Conservation (phyloP, 2,329 filamentous ascomycete genomes). For the Epicoccum sorghinum region DNA sequence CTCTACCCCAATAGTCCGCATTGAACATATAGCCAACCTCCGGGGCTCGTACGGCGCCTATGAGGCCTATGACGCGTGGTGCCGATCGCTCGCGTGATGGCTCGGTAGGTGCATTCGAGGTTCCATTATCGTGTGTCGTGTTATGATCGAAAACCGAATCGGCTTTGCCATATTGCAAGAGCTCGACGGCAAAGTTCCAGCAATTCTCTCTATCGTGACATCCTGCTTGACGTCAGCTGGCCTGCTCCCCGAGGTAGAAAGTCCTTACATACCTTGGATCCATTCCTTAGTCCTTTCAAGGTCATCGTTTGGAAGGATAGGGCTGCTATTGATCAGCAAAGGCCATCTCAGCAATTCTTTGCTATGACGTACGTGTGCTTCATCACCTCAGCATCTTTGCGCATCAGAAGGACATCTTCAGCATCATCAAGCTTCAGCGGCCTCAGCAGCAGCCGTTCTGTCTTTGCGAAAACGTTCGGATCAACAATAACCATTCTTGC, state of each 20-base stretch:
- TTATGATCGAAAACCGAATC: not conserved
- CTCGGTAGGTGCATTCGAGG: not conserved
- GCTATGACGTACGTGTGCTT: constrained; percentile 56
- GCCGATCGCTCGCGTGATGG: constrained; percentile 1
- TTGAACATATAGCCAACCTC: constrained; percentile 54
- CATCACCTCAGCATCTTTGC: constrained; percentile 68
- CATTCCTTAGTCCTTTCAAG: constrained; percentile 42
- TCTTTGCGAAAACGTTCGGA: constrained; percentile 44
- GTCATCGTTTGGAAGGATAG: constrained; percentile 58
- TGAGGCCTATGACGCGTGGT: constrained; percentile 49
- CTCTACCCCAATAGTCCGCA: constrained; percentile 47
- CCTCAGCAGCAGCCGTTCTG: constrained; percentile 62
- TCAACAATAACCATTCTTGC: constrained; percentile 44
- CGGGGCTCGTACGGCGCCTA: constrained; percentile 51
- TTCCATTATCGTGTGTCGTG: not conserved
- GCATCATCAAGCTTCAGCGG: constrained; percentile 59
- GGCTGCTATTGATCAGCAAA: constrained; percentile 45
- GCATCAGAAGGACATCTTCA: constrained; percentile 58
- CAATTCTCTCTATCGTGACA: constrained; percentile 46
- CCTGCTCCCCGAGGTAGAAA: not conserved
- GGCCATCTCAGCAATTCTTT: not conserved
- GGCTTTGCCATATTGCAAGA: constrained; percentile 35
- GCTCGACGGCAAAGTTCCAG: constrained; percentile 65
- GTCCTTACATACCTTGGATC: constrained; percentile 35
- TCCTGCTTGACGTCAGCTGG: constrained; percentile 1